Evolutionary conservation across 192 early-diverging fungal genomes (phyloP).

Genomic region (Radiomyces spectabilis): DNA sequence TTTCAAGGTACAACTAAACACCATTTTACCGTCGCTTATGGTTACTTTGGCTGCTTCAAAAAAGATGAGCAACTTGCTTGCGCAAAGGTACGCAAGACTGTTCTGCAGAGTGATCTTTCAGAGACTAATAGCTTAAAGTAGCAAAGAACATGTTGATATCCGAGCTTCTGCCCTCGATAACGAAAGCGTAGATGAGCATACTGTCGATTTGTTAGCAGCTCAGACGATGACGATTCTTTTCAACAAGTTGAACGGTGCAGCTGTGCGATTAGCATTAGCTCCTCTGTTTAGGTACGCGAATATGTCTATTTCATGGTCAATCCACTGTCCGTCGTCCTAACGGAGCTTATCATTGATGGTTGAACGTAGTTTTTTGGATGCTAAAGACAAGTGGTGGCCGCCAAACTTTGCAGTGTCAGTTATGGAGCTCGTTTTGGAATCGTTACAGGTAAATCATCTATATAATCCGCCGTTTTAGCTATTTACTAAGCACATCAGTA

Average conservation of each 20-base stretch:
- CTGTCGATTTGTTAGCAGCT: neutral
- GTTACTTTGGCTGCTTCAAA: slow-evolving; percentile 1
- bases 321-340: too few relatives aligned
- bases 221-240: neutral
- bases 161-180: neutral
- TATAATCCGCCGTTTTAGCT: too few relatives aligned
- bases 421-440: slow-evolving; percentile 15
- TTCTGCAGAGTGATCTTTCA: too few relatives aligned
- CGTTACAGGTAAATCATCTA: slow-evolving; percentile 23
- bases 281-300: neutral
- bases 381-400: slow-evolving; percentile 22
- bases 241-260: neutral
- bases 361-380: slow-evolving; percentile 19
- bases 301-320: too few relatives aligned
- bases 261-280: neutral
- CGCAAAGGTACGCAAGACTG: too few relatives aligned
- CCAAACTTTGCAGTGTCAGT: slow-evolving; percentile 20
- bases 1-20: slow-evolving; percentile 50
- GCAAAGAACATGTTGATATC: neutral
- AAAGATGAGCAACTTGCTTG: slow-evolving; percentile 1
- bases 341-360: too few relatives aligned
- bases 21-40: slow-evolving; percentile 48
- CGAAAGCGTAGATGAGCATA: neutral
- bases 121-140: too few relatives aligned
- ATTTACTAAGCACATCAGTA: slow-evolving; percentile 6